Evolutionary conservation across 768 basidiomycete genomes (phyloP).

Genomic region (Phanerochaete carnosa): DNA sequence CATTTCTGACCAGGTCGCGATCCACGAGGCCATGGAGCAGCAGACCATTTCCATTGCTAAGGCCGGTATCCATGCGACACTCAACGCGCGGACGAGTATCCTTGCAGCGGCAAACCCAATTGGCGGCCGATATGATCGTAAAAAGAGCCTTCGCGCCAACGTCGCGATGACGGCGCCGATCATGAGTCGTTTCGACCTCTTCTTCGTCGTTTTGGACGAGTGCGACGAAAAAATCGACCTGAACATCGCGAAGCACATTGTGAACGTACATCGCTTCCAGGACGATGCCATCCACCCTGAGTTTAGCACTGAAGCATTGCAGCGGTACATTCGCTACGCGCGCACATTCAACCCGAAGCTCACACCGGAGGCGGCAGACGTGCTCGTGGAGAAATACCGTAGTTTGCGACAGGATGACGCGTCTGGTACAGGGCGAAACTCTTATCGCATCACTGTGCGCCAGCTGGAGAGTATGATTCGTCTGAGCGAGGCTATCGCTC

Average conservation of each 20-base stretch:
- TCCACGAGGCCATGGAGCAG: slow-evolving; percentile 99
- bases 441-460: slow-evolving; percentile 96
- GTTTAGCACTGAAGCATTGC: slow-evolving; percentile 94
- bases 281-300: slow-evolving; percentile 95
- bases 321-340: slow-evolving; percentile 95
- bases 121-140: slow-evolving; percentile 95
- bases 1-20: slow-evolving; percentile 95
- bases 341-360: slow-evolving; percentile 99
- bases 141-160: slow-evolving; percentile 87
- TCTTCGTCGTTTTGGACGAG: slow-evolving; percentile 97
- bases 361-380: slow-evolving; percentile 86
- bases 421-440: slow-evolving; percentile 82
- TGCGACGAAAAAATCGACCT: slow-evolving; percentile 91
- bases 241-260: slow-evolving; percentile 95
- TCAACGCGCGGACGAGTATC: slow-evolving; percentile 97
- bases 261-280: slow-evolving; percentile 94
- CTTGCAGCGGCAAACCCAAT: slow-evolving; percentile 97
- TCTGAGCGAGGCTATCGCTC: slow-evolving; percentile 92
- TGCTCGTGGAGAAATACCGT: slow-evolving; percentile 94
- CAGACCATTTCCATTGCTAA: slow-evolving; percentile 99
- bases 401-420: slow-evolving; percentile 90
- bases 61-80: slow-evolving; percentile 96
- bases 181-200: slow-evolving; percentile 98
- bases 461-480: slow-evolving; percentile 99
- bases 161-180: slow-evolving; percentile 98